Evolutionary conservation across 345 rosid genomes (phyloP).

Genomic region (Populus deltoides): DNA sequence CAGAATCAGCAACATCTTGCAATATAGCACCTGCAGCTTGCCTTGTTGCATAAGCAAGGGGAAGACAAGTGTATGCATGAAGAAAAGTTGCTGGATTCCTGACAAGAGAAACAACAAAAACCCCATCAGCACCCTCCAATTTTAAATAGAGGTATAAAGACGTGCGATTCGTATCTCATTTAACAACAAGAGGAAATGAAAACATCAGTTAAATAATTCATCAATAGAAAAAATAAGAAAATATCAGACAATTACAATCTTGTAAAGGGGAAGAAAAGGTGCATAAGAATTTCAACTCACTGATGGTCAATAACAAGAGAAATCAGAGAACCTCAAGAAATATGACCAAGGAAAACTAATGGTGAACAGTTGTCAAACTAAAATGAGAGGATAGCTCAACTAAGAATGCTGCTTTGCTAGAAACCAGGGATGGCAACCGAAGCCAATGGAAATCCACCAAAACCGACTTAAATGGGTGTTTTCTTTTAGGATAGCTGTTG

Average conservation of each 20-base stretch:
- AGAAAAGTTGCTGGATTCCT: slow-evolving; percentile 96
- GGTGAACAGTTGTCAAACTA: background rate
- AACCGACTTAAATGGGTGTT: background rate
- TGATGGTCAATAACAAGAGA: background rate
- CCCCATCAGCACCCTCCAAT: slow-evolving; percentile 6
- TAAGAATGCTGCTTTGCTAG: background rate
- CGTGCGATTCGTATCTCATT: background rate
- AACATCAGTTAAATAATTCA: background rate
- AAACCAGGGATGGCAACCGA: background rate
- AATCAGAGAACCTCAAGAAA: background rate
- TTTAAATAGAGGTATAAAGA: background rate
- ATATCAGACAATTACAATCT: background rate
- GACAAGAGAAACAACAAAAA: slow-evolving; percentile 13
- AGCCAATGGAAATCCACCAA: background rate
- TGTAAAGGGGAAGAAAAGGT: background rate
- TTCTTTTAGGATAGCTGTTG: background rate
- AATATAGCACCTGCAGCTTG: slow-evolving; percentile 82
- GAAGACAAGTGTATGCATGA: slow-evolving; percentile 97
- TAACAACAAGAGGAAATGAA: background rate
- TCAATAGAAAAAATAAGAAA: background rate
- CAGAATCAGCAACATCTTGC: slow-evolving; percentile 91
- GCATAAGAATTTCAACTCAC: background rate
- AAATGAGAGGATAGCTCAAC: background rate
- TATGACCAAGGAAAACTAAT: background rate
- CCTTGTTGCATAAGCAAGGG: slow-evolving; percentile 74